Conservation (phyloP, 208 protist species). For the Leptomonas seymouri region DNA sequence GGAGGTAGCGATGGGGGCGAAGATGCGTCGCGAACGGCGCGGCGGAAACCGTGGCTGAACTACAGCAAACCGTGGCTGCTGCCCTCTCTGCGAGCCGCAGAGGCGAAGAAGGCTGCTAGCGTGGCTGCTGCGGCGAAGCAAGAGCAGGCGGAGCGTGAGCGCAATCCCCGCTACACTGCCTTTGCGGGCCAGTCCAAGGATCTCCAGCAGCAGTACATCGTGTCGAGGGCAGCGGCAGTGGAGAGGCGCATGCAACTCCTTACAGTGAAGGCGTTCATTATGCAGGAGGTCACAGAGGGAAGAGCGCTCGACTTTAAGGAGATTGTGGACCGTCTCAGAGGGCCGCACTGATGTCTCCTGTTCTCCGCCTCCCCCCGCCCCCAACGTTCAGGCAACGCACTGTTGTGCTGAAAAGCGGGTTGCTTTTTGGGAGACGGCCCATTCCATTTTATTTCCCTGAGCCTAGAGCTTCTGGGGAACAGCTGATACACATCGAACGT, state of each 20-base stretch:
- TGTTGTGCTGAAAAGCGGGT: too few species aligned
- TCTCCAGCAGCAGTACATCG: slow-evolving; percentile 31
- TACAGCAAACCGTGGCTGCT: slow-evolving; percentile 71
- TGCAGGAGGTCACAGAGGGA: slow-evolving; percentile 16
- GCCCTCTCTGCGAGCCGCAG: slow-evolving; percentile 37
- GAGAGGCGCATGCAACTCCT: slow-evolving; percentile 27
- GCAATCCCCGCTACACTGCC: slow-evolving; percentile 32
- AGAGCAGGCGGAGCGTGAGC: slow-evolving; percentile 19
- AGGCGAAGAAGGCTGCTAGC: slow-evolving; percentile 37
- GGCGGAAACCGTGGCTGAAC: slow-evolving; percentile 57
- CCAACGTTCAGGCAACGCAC: too few species aligned
- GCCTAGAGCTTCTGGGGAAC: too few species aligned
- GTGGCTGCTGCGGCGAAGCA: slow-evolving; percentile 28
- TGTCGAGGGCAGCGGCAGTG: slow-evolving; percentile 19
- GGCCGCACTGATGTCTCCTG: not conserved
- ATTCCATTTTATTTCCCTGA: too few species aligned
- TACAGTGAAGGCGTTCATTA: slow-evolving; percentile 20
- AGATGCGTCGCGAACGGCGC: not conserved
- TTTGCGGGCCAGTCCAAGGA: slow-evolving; percentile 21
- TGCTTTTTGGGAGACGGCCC: too few species aligned
- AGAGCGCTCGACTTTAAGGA: slow-evolving; percentile 25
- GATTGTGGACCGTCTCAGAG: slow-evolving; percentile 14
- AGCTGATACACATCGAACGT: too few species aligned
- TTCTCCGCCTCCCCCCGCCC: too few species aligned
- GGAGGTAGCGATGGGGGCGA: not conserved